Base-by-base conservation (phyloP, 2,329 filamentous ascomycete species). In the Xylariaceae sp. region DNA sequence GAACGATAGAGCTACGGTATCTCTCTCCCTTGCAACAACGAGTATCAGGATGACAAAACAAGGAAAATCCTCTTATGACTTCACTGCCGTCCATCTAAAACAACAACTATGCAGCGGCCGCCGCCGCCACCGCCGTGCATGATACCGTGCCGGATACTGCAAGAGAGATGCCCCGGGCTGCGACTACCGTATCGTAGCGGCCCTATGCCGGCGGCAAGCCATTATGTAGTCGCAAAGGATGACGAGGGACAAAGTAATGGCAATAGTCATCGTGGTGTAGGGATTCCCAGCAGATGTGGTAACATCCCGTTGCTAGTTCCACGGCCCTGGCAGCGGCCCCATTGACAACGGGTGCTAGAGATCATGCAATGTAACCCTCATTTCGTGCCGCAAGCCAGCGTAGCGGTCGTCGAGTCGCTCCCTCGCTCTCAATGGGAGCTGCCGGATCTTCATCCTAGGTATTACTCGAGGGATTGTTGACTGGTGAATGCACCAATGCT, bases 131-230 rank as follows among this genome's bases (percentile, higher is more conserved):
- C 23, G 36, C 12, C 40, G 11, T 53, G 33, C 39, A 54, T 43
- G 11, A 33, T 19, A 29, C 14, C 12, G 16, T 24, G 21, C 37
- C 16, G 43, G 45, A 21, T 21, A 31, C 19, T 44, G 37, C 33
- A 31, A 28, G 19, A 28, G 12, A 39, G 31, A 7, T 12, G 29
- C 12, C 24, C 44, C 37, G 12, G 47, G 8, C n/a, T 36, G n/a
- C 36, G 28, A 17, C 12, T 26, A 37, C 39, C 24, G 39, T 48
- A 53, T n/a, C n/a, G n/a, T n/a, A 44, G 39, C 43, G 14, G 43
- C 48, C 17, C 17, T 44, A 17, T 58, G 55, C 55, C 50, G 55
- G 41, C 55, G 44, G 44, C 55, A 58, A n/a, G n/a, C n/a, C n/a
- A n/a, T n/a, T n/a, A n/a, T n/a, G n/a, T n/a, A n/a, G n/a, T n/a